Evolutionary conservation across 2,329 filamentous ascomycete genomes (phyloP), one percentile per base, ranked within the genome.

Genomic region (Cladorrhinum sp.): DNA sequence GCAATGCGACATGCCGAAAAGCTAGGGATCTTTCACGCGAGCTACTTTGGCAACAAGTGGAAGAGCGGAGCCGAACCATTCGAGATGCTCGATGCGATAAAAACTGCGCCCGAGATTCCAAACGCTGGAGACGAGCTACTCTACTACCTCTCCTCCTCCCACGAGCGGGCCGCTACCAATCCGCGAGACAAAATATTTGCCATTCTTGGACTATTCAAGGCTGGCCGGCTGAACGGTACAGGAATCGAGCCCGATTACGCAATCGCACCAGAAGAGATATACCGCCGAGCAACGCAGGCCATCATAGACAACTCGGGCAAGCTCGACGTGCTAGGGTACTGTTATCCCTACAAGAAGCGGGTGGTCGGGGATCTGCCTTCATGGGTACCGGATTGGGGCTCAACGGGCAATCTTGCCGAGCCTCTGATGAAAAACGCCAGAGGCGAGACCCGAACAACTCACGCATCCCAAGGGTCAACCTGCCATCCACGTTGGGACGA

Each of bases 361-460:
- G 26, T 16, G 3, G 39, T 61, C 10, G 8, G n/a, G 20, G 12
- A 24, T 9, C 26, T 61, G 18, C 59, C 59, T 14, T 61, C 59
- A 3, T 61, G 59, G 59, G 48, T 61, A 9, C 33, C 59, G 2
- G 59, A 61, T 20, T 58, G 55, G 59, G 49, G 54, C 24, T 57
- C 59, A 7, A 51, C 33, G 20, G 59, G 20, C 3, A 58, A 54
- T 9, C 16, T 61, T 14, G 59, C 55, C 2, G n/a, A 12, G 10
- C 59, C 59, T 2, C 23, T 61, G 8, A 54, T 54, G n/a, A 54
- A 58, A 10, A 50, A 61, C 18, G 33, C 48, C 39, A 54, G 49
- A 24, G 48, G 59, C 9, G 24, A 30, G 4, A 30, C 24, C 6
- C 59, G 59, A 20, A 50, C 55, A 16, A 58, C 55, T 18, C 59